Evolutionary conservation across 768 basidiomycete genomes (phyloP), one percentile per base, ranked within the genome.

Genomic region (Boletus vermiculosoides): DNA sequence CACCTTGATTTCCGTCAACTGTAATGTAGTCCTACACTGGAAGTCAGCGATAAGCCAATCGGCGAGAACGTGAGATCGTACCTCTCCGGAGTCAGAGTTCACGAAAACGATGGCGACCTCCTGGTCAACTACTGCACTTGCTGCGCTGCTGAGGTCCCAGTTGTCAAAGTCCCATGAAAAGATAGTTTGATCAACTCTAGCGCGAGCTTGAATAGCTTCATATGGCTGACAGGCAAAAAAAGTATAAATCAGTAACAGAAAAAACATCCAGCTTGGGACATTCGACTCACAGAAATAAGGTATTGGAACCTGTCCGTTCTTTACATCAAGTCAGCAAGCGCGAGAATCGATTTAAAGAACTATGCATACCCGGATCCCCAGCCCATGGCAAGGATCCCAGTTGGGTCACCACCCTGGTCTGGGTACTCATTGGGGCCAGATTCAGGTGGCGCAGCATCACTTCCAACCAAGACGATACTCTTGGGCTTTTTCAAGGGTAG

Each of bases 361-460:
- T 9, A 54, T 15, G 63, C 73, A 39, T 45, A 78, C 73, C 92
- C 92, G 49, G 87, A 89, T 37, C 92, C 94, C 94, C 94, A 97
- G 15, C 93, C 93, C 87, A 94, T 88, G 9, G 92, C 92, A 22
- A 97, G 78, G 18, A 88, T 78, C 11, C 92, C 92, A 47, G 80
- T 82, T 31, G 75, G 71, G 45, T 76, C 73, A 25, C 86, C 85
- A 47, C 80, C 84, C 25, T 72, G 82, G 60, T 92, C 87, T 9
- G 72, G 20, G 51, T 84, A 91, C 51, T 83, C 79, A 64, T 92
- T 93, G 0, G 91, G 88, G 0, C 92, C 92, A 30, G 77, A 72
- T 41, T 63, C 72, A 22, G 83, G 81, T 1, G 89, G 88, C 7
- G 83, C 88, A 6, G 82, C 82, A 61, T 83, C 81, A 58, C 83